Conservation (phyloP, 1,284 basidiomycete species). For the Cryptococcus maquisensis region DNA sequence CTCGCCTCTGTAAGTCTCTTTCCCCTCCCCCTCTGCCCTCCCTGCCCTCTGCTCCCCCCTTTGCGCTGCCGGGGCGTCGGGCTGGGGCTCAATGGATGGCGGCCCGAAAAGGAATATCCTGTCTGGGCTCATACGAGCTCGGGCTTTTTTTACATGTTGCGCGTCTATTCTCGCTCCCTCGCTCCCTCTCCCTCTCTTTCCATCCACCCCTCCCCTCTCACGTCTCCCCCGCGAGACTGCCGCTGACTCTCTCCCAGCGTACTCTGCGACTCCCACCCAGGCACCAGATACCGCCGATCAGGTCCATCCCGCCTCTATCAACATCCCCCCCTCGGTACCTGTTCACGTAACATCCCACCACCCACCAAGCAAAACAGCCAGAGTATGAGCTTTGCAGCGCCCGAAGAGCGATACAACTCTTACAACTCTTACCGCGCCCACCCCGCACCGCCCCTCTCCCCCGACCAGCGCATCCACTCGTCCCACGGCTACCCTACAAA, state of each 20-base stretch:
- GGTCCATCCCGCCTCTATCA: background rate
- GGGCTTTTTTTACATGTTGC: no score
- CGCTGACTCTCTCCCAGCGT: background rate
- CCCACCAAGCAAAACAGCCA: constrained; percentile 15
- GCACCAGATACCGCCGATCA: constrained; percentile 1
- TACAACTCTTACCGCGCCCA: constrained; percentile 29
- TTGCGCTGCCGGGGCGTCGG: no score
- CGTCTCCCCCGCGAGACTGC: background rate
- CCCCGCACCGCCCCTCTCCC: constrained; percentile 23
- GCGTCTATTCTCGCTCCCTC: no score
- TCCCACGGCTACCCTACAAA: constrained; percentile 29
- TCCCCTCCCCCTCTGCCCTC: no score
- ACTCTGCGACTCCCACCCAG: background rate
- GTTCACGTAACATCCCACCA: constrained; percentile 1
- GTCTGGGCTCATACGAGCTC: no score
- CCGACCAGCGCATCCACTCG: constrained; percentile 29
- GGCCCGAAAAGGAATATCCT: no score
- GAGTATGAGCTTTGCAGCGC: constrained; percentile 29
- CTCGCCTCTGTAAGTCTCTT: no score
- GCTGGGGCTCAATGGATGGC: no score
- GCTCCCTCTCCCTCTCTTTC: no score
- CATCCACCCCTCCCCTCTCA: no score
- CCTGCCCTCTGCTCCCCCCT: no score
- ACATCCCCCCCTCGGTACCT: background rate
- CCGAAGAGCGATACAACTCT: constrained; percentile 24